A percentile compares a stretch with the other conserved stretches of the same genome.
Conservation (phyloP, 345 rosid genomes). For the Sisymbrium altissimum region DNA sequence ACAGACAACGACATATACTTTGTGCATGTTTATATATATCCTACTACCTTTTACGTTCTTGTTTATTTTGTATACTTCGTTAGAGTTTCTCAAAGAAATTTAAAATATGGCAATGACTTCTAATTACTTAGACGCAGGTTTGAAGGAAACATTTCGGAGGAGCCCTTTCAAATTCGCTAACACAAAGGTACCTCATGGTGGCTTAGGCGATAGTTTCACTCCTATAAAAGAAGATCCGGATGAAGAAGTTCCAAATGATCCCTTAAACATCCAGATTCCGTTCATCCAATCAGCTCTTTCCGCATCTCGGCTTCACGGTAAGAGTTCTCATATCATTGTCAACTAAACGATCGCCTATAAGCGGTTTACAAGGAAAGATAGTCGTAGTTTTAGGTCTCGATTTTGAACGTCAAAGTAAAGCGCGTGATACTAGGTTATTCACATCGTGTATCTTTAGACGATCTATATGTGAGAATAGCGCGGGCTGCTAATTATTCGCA, state of each 20-base stretch:
- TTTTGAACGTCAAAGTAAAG: background rate
- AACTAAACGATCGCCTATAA: background rate
- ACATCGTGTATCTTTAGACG: background rate
- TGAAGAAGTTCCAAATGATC: slow-evolving; percentile 6
- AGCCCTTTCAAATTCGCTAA: slow-evolving; percentile 29
- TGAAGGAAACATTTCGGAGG: slow-evolving; percentile 16
- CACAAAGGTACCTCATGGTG: slow-evolving; percentile 21
- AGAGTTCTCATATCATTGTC: background rate
- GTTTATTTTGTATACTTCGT: background rate
- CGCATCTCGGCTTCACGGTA: slow-evolving; percentile 26
- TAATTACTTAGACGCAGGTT: slow-evolving; percentile 10
- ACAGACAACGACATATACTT: background rate
- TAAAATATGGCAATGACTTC: slow-evolving; percentile 10
- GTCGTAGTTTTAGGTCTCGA: no score
- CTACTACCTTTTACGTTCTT: background rate
- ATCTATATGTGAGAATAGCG: background rate
- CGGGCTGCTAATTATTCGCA: background rate
- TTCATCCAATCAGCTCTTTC: slow-evolving; percentile 10
- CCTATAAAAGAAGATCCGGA: slow-evolving; percentile 15
- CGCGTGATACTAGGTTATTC: background rate
- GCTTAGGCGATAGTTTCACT: slow-evolving; percentile 7
- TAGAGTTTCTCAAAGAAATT: background rate
- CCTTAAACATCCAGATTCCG: background rate
- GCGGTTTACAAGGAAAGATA: background rate
- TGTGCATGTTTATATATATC: background rate